Base-by-base conservation (phyloP, 23 red algal species). In the Cyanidiococcus yangmingshanensis region DNA sequence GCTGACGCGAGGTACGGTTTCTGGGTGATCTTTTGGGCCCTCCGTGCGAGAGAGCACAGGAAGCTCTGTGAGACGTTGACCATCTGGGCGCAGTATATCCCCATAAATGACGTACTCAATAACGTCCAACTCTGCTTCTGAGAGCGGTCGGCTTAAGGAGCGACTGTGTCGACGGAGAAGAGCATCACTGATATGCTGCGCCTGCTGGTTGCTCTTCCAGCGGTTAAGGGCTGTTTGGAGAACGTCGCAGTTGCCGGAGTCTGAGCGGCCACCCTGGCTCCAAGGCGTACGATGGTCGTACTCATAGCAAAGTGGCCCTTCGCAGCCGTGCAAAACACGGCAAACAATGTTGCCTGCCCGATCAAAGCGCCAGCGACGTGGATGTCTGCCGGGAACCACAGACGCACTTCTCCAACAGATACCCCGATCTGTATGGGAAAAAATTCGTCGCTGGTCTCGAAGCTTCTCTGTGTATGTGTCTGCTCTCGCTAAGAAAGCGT, bases 61-160 rank as follows among this genome's bases (percentile, higher is more conserved):
- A 12, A 71, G 32, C 27, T 71, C n/a, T 29, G 27, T 7, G 7
- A 71, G 32, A 7, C 63, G 7, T 27, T 12, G 15, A 29, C 63
- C 63, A 30, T 71, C 63, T 35, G 63, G 63, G 3, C 63, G 63
- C 63, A 71, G 27, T 7, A 71, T 71, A 71, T 71, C 63, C 7
- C 63, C 63, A 30, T 71, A 71, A 35, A 71, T 71, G 63, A 35
- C 63, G n/a, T 32, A 32, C 63, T 71, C 63, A 30, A 71, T 71
- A 7, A 30, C 27, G 32, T 71, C 63, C 63, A 71, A 29, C 12
- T 71, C 63, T 7, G 15, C 21, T 35, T 25, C 12, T 7, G 63
- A 32, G 27, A 71, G 32, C 63, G 21, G 7, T 7, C 63, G 63
- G 27, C 63, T 35, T 2, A 71, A 7, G n/a, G 7, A 2, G n/a